Conservation (phyloP, 352 stramenopile genomes). For the Phytopythium montanum region DNA sequence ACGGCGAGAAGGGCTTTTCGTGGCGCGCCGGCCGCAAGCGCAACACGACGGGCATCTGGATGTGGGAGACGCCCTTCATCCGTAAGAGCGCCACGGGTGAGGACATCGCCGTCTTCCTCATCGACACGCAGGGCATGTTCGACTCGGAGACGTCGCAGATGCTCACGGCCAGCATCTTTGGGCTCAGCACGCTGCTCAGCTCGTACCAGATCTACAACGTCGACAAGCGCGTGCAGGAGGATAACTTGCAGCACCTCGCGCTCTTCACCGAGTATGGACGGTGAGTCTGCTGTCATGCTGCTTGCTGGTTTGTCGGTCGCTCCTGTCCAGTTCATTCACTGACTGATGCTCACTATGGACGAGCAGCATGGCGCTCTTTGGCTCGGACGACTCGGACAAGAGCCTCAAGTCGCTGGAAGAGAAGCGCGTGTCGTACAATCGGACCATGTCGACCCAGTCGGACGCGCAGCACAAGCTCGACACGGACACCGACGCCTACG, state of each 20-base stretch:
- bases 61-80: conserved; percentile 98
- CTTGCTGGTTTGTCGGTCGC: no score
- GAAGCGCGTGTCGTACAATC: conserved; percentile 17
- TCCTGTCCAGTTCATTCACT: no score
- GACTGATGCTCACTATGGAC: background rate
- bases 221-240: conserved; percentile 98
- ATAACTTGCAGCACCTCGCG: conserved; percentile 98
- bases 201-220: conserved; percentile 99
- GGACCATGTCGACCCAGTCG: conserved; percentile 13
- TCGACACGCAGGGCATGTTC: conserved; percentile 99
- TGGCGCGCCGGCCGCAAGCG: conserved; percentile 95
- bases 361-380: conserved; percentile 73
- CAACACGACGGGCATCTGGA: conserved; percentile 99
- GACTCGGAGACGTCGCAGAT: conserved; percentile 98
- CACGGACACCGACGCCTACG: conserved; percentile 27
- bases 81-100: conserved; percentile 82
- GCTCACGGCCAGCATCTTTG: conserved; percentile 98
- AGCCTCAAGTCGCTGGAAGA: conserved; percentile 1
- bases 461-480: conserved; percentile 21
- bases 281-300: conserved; percentile 32
- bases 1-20: conserved; percentile 90
- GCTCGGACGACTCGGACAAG: conserved; percentile 25
- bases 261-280: conserved; percentile 99
- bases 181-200: conserved; percentile 94
- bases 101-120: conserved; percentile 94